Base-by-base conservation (phyloP, 2,329 filamentous ascomycete species). In the Teratosphaeria zuluensis region DNA sequence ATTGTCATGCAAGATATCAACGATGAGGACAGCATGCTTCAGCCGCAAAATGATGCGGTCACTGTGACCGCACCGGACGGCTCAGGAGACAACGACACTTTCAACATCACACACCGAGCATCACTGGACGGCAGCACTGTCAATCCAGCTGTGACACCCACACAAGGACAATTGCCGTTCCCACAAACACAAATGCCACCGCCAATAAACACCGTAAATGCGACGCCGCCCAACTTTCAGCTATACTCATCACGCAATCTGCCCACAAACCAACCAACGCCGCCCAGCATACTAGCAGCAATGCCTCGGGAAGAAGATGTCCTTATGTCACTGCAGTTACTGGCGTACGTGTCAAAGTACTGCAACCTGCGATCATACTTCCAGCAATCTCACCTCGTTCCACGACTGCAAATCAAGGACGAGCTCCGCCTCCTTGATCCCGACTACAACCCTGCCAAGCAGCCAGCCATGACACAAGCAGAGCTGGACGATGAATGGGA, bases 241-340 rank as follows among this genome's bases (percentile, higher is more conserved):
- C 70, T 68, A 64, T 68, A 68, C 51, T 64, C 68, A 1, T 64
- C 66, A 35, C 61, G 66, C 57, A 58, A 58, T 19, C 59, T 67
- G n/a, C 62, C 65, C 9, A 59, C 66, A 24, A 68, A 69, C 54
- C 64, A 68, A 54, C 62, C 66, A 4, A 62, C 68, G 11, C 62
- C 65, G 16, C 83, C 87, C 16, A 86, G 87, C 65, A 86, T 95
- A 66, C 78, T 96, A 33, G 89, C 92, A 31, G 88, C 91, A 11
- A 95, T 97, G 88, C 94, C 94, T 9, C 85, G 94, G 55, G 94
- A 99, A 68, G 94, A 99, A 73, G 94, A 99, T 69, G 94, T 99
- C 2, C 80, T 99, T 63, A 96, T 99, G 92, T 96, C 94, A 5
- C 81, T 99, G 42, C 94, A 99, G 74, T 83, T 99, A 21, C 82